Conservation (phyloP, 495 filamentous ascomycete species). For the Penicillium salamii region DNA sequence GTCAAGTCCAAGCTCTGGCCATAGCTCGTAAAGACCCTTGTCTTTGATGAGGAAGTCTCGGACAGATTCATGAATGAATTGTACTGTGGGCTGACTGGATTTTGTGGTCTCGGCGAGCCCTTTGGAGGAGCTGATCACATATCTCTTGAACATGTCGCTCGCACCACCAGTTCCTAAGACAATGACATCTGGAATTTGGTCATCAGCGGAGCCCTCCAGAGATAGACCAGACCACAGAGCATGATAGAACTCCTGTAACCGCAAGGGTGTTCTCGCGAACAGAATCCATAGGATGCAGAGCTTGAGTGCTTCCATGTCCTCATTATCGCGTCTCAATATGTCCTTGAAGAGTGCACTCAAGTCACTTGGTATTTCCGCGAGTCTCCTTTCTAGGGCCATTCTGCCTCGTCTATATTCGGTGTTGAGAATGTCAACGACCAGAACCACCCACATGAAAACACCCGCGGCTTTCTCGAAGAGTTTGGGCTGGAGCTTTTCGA, state of each 20-base stretch:
- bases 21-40: conserved; percentile 33
- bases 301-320: conserved; percentile 22
- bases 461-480: conserved; percentile 40
- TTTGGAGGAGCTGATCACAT: conserved; percentile 38
- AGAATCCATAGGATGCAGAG: conserved; percentile 41
- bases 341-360: conserved; percentile 38
- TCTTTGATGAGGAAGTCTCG: conserved; percentile 41
- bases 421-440: conserved; percentile 46
- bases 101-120: conserved; percentile 40
- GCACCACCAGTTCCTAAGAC: neutral
- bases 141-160: conserved; percentile 17
- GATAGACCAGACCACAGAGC: conserved; percentile 25
- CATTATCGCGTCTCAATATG: conserved; percentile 31
- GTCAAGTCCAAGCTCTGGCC: conserved; percentile 24
- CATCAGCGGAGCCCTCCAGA: conserved; percentile 12
- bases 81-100: conserved; percentile 23
- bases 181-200: conserved; percentile 3
- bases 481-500: conserved; percentile 15
- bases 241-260: conserved; percentile 30
- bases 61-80: conserved; percentile 53
- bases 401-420: conserved; percentile 28
- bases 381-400: conserved; percentile 20
- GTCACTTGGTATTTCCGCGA: conserved; percentile 32
- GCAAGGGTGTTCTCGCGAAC: conserved; percentile 27
- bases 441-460: conserved; percentile 49